phyloP scores from a whole-genome alignment of 2,329 filamentous ascomycete species.

The Penicillium nordicum region DNA sequence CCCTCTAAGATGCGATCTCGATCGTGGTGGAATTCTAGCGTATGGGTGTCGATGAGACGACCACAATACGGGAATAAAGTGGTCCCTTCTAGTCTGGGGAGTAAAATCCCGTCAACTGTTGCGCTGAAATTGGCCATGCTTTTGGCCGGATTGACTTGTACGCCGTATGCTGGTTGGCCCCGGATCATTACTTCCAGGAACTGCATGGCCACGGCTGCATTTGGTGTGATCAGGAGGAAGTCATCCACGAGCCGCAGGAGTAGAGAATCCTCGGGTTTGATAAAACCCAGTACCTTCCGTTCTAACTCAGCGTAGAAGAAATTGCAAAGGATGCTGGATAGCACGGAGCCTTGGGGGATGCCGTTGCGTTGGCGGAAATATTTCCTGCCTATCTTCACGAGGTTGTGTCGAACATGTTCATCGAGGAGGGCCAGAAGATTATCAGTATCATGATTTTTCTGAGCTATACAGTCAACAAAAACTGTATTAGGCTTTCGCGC shows the following conservation, averaged over 20 bases:
- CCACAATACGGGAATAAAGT: constrained; percentile 82
- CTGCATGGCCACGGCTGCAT: constrained; percentile 60
- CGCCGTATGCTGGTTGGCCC: constrained; percentile 75
- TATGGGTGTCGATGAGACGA: constrained; percentile 67
- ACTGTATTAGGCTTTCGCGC: constrained; percentile 63
- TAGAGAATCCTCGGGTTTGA: constrained; percentile 58
- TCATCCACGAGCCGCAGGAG: constrained; percentile 86
- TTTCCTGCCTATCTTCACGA: constrained; percentile 84
- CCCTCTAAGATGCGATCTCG: constrained; percentile 48
- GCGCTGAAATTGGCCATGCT: constrained; percentile 80
- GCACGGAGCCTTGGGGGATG: constrained; percentile 87
- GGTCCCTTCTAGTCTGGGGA: constrained; percentile 49
- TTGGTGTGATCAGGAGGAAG: constrained; percentile 80
- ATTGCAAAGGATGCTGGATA: constrained; percentile 86
- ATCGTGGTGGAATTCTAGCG: constrained; percentile 72
- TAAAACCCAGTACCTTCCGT: constrained; percentile 63
- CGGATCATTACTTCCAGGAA: constrained; percentile 79
- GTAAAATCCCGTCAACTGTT: constrained; percentile 50
- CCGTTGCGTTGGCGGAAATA: constrained; percentile 83
- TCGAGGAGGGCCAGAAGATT: constrained; percentile 66
- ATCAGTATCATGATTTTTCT: constrained; percentile 55
- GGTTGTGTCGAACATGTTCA: constrained; percentile 78
- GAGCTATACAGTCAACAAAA: constrained; percentile 68
- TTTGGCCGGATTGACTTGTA: constrained; percentile 72
- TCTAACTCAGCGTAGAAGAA: constrained; percentile 95